Evolutionary conservation across 352 stramenopile genomes (phyloP).

Genomic region (Phytophthora megakarya): DNA sequence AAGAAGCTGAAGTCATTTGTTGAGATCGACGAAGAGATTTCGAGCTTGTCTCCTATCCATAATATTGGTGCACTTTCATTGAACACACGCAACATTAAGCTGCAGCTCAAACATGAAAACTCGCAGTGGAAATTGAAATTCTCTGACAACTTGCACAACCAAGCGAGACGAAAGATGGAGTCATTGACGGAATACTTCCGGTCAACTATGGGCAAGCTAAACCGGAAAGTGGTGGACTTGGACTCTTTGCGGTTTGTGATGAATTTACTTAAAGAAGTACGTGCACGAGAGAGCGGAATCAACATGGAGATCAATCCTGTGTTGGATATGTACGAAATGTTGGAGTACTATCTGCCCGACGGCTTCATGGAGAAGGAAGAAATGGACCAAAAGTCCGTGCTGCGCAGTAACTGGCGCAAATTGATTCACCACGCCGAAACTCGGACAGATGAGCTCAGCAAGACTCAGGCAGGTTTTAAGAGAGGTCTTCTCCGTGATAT

Average conservation of each 20-base stretch:
- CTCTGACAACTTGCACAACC: constrained; percentile 96
- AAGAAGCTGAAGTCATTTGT: constrained; percentile 96
- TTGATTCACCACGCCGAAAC: constrained; percentile 94
- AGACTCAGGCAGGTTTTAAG: constrained; percentile 96
- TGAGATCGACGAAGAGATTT: constrained; percentile 95
- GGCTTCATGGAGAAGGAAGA: constrained; percentile 99
- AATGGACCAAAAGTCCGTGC: constrained; percentile 98
- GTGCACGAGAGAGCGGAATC: constrained; percentile 96
- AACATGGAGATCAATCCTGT: constrained; percentile 99
- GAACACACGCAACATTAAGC: constrained; percentile 97
- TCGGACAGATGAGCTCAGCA: constrained; percentile 95
- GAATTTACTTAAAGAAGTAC: constrained; percentile 97
- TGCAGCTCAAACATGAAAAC: constrained; percentile 96
- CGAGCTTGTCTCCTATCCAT: constrained; percentile 83
- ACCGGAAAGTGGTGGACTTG: constrained; percentile 95
- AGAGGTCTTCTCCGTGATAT: constrained; percentile 95
- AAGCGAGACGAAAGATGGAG: constrained; percentile 93
- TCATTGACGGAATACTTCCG: constrained; percentile 97
- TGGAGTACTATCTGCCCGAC: constrained; percentile 93
- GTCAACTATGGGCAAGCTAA: constrained; percentile 92
- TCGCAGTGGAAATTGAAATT: constrained; percentile 98
- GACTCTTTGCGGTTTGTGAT: constrained; percentile 98
- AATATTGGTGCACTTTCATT: constrained; percentile 97
- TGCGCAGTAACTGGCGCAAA: constrained; percentile 97
- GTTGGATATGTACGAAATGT: constrained; percentile 99